Base-by-base conservation (phyloP, 208 protist species). In the Crithidia expoeki region DNA sequence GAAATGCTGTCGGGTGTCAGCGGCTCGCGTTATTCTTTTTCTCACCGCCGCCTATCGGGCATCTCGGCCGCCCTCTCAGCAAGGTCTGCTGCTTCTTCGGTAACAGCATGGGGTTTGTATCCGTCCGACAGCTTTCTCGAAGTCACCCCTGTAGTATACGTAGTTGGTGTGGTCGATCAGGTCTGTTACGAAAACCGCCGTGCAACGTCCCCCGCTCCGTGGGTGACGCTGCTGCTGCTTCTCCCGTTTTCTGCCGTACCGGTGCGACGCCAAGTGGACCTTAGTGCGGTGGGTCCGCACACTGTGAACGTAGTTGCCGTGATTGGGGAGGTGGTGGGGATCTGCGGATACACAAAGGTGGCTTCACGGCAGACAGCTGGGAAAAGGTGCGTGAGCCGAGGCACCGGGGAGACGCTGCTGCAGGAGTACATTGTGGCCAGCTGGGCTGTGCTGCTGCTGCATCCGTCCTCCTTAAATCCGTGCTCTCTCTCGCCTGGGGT, bases 161-260 rank as follows among this genome's bases (percentile, higher is more conserved):
- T 85, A 4, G 25, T 78, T 1, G 82, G 67, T 5, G 74, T 83
- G 2, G 81, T 89, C 11, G 55, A 72, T n/a, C 71, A 70, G 27
- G 64, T 89, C 9, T 89, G 52, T 62, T 92, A 73, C 56, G 53
- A 76, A 5, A 33, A 58, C 21, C 74, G 80, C 42, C 30, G 52
- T 16, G 58, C 59, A 19, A 16, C 10, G 4, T 23, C 19, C 19
- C 77, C 83, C 14, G 63, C 76, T 5, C 83, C 80, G 16, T 80
- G 75, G 69, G 63, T 82, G 23, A 62, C 47, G 4, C 30, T 91
- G 62, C 49, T 65, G 36, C 47, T 76, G 19, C 53, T 81, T 19
- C 58, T 49, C 11, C 14, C 49, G 0, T 44, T 34, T 16, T 40
- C 32, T 23, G 34, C 14, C 33, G 30, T 25, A 9, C 38, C 66